Evolutionary conservation across 768 basidiomycete species (phyloP), one percentile per base, ranked within the genome.

Genomic region (Naganishia vishniacii): DNA sequence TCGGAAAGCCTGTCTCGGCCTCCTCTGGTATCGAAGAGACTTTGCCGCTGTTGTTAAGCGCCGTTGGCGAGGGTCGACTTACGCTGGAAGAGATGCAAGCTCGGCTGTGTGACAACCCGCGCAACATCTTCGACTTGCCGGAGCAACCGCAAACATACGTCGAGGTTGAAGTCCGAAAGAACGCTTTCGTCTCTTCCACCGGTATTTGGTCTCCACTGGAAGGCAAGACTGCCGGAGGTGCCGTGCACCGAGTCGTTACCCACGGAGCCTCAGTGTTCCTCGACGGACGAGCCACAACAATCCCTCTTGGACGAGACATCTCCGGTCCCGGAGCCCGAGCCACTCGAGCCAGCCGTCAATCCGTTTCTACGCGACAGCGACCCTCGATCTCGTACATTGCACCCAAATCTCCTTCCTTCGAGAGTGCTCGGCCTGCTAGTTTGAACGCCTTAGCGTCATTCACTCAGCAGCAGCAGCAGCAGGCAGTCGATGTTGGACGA

Each of bases 71-170:
- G 11, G 87, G 88, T 9, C 85, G 84, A 34, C 81, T 98, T 28
- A 88, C 88, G 0, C 80, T 95, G 61, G 84, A 89, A 42, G 90
- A 89, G 74, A 85, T 99, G 68, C 85, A 84, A 37, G 73, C 81
- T n/a, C 85, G 91, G 48, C 76, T 97, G 18, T 86, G 91, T 73
- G 92, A 97, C 71, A 97, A 95, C 77, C 94, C 95, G 1, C 83
- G 88, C 20, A 82, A 84, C 42, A 97, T 99, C 73, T 95, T 98
- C 74, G 87, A 86, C 34, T 82, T 98, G 13, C 86, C 90, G 0
- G 91, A 95, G 67, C 89, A 91, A 72, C 73, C 83, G 5, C 83
- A 90, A 65, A 91, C 92, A 0, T 87, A 86, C 67, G 89, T 95
- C 40, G 95, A 99, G 73, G 89, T 99, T 47, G 89, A 93, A 67